Conservation (phyloP, 2,329 filamentous ascomycete species). For the Penicillium sp. region DNA sequence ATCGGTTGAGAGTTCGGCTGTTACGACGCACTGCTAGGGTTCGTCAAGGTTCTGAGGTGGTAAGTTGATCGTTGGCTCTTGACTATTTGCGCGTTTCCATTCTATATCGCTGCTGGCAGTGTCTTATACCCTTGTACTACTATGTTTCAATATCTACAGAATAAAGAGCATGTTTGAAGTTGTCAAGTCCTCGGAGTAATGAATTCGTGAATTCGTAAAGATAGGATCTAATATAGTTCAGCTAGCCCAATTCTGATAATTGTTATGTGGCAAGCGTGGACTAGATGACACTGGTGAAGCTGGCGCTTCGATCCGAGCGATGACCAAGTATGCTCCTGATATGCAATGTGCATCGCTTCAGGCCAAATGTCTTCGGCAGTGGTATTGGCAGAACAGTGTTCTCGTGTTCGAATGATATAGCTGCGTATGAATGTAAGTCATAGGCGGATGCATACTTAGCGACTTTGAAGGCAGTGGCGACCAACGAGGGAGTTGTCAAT, state of each 20-base stretch:
- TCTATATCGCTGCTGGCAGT: conserved; percentile 1
- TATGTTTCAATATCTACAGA: conserved; percentile 6
- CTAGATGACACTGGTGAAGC: not conserved
- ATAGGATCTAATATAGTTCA: not conserved
- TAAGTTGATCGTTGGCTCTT: not conserved
- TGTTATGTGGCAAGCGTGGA: not conserved
- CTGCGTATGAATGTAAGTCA: not conserved
- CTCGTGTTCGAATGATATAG: not conserved
- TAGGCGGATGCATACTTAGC: not conserved
- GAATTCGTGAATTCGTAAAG: conserved; percentile 7
- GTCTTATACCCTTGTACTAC: conserved; percentile 17
- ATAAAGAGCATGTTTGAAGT: not conserved
- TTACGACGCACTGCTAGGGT: not conserved
- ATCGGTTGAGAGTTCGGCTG: conserved; percentile 15
- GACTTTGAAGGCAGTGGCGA: not conserved
- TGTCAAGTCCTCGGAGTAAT: not conserved
- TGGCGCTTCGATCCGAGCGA: not conserved
- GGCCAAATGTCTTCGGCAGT: not conserved
- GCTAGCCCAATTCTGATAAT: not conserved
- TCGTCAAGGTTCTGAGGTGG: not conserved
- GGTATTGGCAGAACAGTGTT: not conserved
- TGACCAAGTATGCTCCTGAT: not conserved
- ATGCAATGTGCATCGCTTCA: not conserved
- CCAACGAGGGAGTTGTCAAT: not conserved
- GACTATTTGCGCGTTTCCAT: not conserved